Evolutionary conservation across 805 yeast species (phyloP).

Genomic region (Sugiyamaella americana): DNA sequence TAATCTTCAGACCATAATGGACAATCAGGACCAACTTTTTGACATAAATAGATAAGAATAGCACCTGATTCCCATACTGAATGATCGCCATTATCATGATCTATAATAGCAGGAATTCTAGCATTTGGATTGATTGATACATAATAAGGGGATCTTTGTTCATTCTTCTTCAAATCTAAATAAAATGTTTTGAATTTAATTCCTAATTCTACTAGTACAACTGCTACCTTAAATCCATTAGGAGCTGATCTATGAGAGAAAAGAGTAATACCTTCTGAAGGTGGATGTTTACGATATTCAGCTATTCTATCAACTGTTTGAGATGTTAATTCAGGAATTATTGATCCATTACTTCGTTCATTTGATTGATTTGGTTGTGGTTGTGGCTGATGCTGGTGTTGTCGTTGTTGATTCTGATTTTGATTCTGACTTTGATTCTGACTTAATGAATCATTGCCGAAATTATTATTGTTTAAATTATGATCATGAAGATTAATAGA

Average conservation of each 20-base stretch:
- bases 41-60: slow-evolving; percentile 73
- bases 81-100: slow-evolving; percentile 73
- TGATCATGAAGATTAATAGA: slow-evolving; percentile 20
- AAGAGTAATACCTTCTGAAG: slow-evolving; percentile 75
- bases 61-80: slow-evolving; percentile 96
- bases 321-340: slow-evolving; percentile 1
- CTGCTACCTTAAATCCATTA: slow-evolving; percentile 93
- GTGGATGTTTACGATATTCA: slow-evolving; percentile 67
- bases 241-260: slow-evolving; percentile 83
- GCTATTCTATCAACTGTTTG: slow-evolving; percentile 44
- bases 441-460: slow-evolving; percentile 5
- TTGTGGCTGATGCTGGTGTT: slow-evolving; percentile 4
- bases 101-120: slow-evolving; percentile 89
- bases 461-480: no score
- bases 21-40: slow-evolving; percentile 53
- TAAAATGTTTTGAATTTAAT: slow-evolving; percentile 74
- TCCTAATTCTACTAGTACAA: slow-evolving; percentile 76
- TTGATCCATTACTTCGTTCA: slow-evolving; percentile 2
- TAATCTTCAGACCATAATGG: slow-evolving; percentile 74
- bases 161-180: slow-evolving; percentile 79
- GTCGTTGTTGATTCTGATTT: slow-evolving; percentile 1
- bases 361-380: slow-evolving; percentile 3
- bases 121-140: slow-evolving; percentile 95
- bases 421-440: not conserved
- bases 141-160: slow-evolving; percentile 89